Base-by-base conservation (phyloP, 768 basidiomycete species). In the Kwoniella heveanensis region DNA sequence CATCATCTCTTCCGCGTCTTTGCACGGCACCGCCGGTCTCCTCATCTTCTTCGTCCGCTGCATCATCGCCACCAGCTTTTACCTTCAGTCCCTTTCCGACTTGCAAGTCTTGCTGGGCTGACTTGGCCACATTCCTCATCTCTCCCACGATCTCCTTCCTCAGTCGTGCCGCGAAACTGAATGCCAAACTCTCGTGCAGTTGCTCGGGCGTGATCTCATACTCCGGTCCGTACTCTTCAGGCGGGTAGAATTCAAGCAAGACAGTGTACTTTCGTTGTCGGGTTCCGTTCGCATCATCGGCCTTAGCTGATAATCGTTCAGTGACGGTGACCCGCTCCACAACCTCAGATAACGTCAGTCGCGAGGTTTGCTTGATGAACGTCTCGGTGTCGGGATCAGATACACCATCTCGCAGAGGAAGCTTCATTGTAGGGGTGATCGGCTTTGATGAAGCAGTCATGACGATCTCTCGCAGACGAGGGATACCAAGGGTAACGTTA, bases 401-500 rank as follows among this genome's bases (percentile, higher is more conserved):
- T 26, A 85, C 81, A 26, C 83, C 85, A 0, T 83, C 80, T 10
- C 85, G 83, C 46, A 93, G 83, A 49, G 84, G 85, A 83, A 98
- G 89, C 30, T 83, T 87, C 96, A 99, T 99, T 5, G 92, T 97
- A 7, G 96, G 96, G 1, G 96, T 99, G 79, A 92, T 95, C 54
- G 94, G 95, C 69, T 92, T 90, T 71, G 86, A 86, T 5, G 95
- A 94, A 6, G 96, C 96, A 0, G 95, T 97, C 94, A 98, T 97
- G 71, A 99, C 91, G 74, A 99, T 96, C 82, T 99, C 96, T 79
- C 95, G 88, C 7, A 99, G 84, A 76, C 96, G 95, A 44, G 96
- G 96, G 71, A 99, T 99, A 85, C 96, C 96, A 48, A 99, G 85
- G 0, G 96, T 99, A 65, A 99, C 96, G 79, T 99, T 99, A 46